Evolutionary conservation across 352 stramenopile genomes (phyloP).

Genomic region (Aphanomyces euteiches): DNA sequence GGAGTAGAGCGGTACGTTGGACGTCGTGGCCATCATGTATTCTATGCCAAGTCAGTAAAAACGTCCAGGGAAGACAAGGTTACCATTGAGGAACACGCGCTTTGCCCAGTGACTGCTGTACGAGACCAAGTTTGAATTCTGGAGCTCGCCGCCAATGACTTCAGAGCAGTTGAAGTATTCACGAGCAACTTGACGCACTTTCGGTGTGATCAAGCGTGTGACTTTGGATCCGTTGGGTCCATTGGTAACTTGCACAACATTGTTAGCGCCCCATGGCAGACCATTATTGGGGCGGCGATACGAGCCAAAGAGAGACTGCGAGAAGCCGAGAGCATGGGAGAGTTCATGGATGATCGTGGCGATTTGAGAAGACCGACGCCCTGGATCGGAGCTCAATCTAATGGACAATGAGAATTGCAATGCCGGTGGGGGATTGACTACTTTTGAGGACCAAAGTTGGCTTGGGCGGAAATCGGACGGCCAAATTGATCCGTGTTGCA

Average conservation of each 20-base stretch:
- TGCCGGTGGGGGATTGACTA: conserved; percentile 66
- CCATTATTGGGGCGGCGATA: conserved; percentile 17
- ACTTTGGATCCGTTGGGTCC: conserved; percentile 20
- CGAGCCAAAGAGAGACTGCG: conserved; percentile 3
- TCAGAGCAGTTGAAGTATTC: conserved; percentile 30
- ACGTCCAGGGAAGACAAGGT: neutral
- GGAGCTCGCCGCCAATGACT: conserved; percentile 30
- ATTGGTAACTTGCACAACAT: neutral
- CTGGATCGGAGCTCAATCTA: conserved; percentile 37
- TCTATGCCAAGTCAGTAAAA: conserved; percentile 26
- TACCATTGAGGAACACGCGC: conserved; percentile 61
- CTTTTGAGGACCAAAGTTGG: conserved; percentile 33
- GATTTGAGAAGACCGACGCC: neutral
- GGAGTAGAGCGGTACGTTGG: conserved; percentile 67
- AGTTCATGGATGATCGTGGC: conserved; percentile 32
- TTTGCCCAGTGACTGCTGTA: conserved; percentile 82
- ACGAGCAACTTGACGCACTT: neutral
- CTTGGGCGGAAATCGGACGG: conserved; percentile 35
- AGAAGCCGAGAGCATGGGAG: conserved; percentile 32
- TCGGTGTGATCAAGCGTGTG: conserved; percentile 23
- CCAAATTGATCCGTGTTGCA: conserved; percentile 85
- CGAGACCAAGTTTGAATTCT: conserved; percentile 37
- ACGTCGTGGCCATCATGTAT: conserved; percentile 76
- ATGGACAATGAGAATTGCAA: conserved; percentile 65
- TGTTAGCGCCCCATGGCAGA: neutral